Conservation (phyloP, 129 eudicot species). For the Chrysanthemum makinoi region DNA sequence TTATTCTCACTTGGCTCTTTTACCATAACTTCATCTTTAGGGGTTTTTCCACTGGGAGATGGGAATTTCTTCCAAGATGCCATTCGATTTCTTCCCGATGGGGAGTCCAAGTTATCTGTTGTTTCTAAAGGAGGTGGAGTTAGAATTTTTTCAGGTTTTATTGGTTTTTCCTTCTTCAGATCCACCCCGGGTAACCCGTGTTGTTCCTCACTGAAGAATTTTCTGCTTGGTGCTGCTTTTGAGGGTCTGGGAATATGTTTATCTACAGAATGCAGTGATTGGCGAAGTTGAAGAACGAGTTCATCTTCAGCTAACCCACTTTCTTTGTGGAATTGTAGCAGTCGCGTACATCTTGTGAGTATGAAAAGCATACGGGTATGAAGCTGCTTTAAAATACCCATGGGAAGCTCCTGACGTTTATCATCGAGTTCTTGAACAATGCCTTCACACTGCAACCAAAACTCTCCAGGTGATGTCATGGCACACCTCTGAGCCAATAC, state of each 20-base stretch:
- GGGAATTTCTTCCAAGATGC: conserved; percentile 94
- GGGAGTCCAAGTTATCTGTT: conserved; percentile 46
- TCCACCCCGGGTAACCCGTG: conserved; percentile 30
- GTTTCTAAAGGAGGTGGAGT: conserved; percentile 43
- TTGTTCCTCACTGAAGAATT: conserved; percentile 88
- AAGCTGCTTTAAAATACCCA: conserved; percentile 88
- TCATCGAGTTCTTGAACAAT: conserved; percentile 97
- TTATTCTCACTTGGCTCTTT: conserved; percentile 40
- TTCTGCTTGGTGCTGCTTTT: conserved; percentile 48
- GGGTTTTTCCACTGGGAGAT: conserved; percentile 68
- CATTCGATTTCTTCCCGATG: conserved; percentile 65
- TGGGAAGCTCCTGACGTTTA: conserved; percentile 90
- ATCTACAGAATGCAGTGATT: conserved; percentile 75
- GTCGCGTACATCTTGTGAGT: conserved; percentile 90
- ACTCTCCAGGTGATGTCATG: conserved; percentile 88
- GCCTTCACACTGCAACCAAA: conserved; percentile 99
- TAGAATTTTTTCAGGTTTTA: conserved; percentile 29
- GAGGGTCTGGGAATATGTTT: conserved; percentile 44
- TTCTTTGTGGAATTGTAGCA: conserved; percentile 95
- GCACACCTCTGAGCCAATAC: conserved; percentile 91
- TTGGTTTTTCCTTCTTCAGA: conserved; percentile 48
- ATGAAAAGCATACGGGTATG: conserved; percentile 99
- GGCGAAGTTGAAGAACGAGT: conserved; percentile 67
- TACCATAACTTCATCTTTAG: conserved; percentile 47
- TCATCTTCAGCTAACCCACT: conserved; percentile 95